Base-by-base conservation (phyloP, 1,139 yeast genomes). In the Diutina siamensis region DNA sequence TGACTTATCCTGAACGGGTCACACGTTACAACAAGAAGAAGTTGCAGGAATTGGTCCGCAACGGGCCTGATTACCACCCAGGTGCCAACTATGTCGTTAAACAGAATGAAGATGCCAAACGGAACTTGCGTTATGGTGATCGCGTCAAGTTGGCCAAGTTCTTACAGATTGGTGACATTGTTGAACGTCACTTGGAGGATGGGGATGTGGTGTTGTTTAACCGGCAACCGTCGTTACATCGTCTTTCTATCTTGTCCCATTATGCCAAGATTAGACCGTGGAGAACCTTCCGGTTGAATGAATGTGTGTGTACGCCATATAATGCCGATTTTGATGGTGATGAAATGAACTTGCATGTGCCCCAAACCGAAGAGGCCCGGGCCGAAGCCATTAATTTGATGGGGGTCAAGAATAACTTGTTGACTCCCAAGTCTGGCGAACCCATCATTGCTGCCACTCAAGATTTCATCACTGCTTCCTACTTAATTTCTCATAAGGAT, bases 321-420 rank as follows among this genome's bases (percentile, higher is more conserved):
- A 94, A 94, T 63, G 99, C 99, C 40, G 99, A 94, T 76, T 94
- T 94, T 60, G 99, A 94, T 64, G 99, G 99, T 63, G 99, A 94
- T 65, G 99, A 94, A 65, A 94, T 94, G 99, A 94, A 94, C 63
- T 72, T 94, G 60, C 99, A 94, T 60, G 98, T 94, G 41, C 98
- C 98, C 2, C 99, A 94, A 65, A 92, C 98, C 0, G 98, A 94
- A 64, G 99, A 94, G 64, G 98, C 98, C 1, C 73, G 98, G 54
- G 95, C 98, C 0, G 98, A 94, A 64, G 98, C 98, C 17, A 87
- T 92, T 62, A 86, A 86, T 57, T 72, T 94, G 56, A 94, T 94
- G 99, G 98, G 98, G 46, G 98, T 94, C 42, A 94, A 94, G 58
- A 84, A 89, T 58, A 94, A 94, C 60, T 71, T 94, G 52, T 74